Evolutionary conservation across 169 alveolate genomes (phyloP).

Genomic region (Plasmodium yoelii): DNA sequence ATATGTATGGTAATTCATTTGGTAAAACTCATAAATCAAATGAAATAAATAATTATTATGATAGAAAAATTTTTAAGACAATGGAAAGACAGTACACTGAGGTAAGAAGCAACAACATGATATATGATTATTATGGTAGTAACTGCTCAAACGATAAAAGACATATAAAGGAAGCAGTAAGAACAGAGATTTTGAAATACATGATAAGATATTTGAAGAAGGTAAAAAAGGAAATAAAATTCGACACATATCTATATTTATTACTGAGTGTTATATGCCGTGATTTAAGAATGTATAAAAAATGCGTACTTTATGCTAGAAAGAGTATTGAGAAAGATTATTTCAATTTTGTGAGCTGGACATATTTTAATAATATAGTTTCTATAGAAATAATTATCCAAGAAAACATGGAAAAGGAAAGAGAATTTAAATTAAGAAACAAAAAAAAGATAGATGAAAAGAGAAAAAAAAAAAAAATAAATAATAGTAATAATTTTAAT

Average conservation of each 20-base stretch:
- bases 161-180: slow-evolving; percentile 9
- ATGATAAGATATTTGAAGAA: slow-evolving; percentile 13
- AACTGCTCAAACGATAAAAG: background rate
- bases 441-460: background rate
- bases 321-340: slow-evolving; percentile 56
- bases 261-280: slow-evolving; percentile 29
- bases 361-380: slow-evolving; percentile 31
- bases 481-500: background rate
- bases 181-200: slow-evolving; percentile 31
- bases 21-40: background rate
- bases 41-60: background rate
- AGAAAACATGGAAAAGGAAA: background rate
- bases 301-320: slow-evolving; percentile 27
- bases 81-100: too few relatives aligned
- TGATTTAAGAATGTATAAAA: slow-evolving; percentile 31
- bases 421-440: background rate
- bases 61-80: too few relatives aligned
- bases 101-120: background rate
- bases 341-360: slow-evolving; percentile 47
- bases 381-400: slow-evolving; percentile 19
- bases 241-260: slow-evolving; percentile 57
- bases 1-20: slow-evolving; percentile 25
- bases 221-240: slow-evolving; percentile 6
- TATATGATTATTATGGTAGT: background rate
- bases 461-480: background rate